A percentile compares a stretch with the other conserved stretches of the same genome.
These are phyloP conservation scores for Leptosphaerulina australis DNA, from an alignment of 2,329 filamentous ascomycete genomes.

Conservation along the genomic window DNA sequence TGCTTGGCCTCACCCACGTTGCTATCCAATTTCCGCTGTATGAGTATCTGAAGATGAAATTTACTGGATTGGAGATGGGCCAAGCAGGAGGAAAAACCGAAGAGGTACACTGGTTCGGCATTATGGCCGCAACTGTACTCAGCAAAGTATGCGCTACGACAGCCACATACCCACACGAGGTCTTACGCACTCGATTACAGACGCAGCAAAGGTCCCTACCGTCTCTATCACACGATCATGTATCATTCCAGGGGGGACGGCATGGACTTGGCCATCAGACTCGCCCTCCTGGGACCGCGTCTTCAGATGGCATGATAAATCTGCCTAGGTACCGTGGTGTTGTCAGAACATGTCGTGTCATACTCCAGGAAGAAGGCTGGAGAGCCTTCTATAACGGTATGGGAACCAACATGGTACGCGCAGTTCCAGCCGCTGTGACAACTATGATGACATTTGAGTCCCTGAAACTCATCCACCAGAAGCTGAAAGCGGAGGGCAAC, in stretches of 20 bases:
- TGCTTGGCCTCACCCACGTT: constrained; percentile 91
- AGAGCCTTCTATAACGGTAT: constrained; percentile 95
- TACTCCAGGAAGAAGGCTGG: constrained; percentile 91
- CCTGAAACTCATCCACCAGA: constrained; percentile 59
- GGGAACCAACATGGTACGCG: constrained; percentile 96
- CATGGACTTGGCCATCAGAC: constrained; percentile 50
- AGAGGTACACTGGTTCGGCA: constrained; percentile 78
- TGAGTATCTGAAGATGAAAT: constrained; percentile 87
- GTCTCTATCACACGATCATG: constrained; percentile 54
- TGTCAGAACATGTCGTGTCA: constrained; percentile 79
- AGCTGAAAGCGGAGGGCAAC: constrained; percentile 60
- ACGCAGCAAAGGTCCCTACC: constrained; percentile 79
- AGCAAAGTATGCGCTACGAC: constrained; percentile 95
- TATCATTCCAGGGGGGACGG: constrained; percentile 53
- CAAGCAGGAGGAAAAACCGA: constrained; percentile 63
- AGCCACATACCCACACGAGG: constrained; percentile 96
- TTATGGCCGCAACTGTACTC: constrained; percentile 85
- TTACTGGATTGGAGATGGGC: constrained; percentile 90
- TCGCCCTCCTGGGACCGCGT: constrained; percentile 53
- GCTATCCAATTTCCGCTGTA: constrained; percentile 97
- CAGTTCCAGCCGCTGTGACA: constrained; percentile 92
- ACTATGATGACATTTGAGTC: constrained; percentile 98
- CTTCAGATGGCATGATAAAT: constrained; percentile 64
- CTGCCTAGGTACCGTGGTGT: constrained; percentile 73
- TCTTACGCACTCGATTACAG: constrained; percentile 89